Percentiles rank a stretch among this genome's conserved stretches.
phyloP scores from a whole-genome alignment of 768 basidiomycete genomes.

The Rhodosporidiobolus sp. region DNA sequence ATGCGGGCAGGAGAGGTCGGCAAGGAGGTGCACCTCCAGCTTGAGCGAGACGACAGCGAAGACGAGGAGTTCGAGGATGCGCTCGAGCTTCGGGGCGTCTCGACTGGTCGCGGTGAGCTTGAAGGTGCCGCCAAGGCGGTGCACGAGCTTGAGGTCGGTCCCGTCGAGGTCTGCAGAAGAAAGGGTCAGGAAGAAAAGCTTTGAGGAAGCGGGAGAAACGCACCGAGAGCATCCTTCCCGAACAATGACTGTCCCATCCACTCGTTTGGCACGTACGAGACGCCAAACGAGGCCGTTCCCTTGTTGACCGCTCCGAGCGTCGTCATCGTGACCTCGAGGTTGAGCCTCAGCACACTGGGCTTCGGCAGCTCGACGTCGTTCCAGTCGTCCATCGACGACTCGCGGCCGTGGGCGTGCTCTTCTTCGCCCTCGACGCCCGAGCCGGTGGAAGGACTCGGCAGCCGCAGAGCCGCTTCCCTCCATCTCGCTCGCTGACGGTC shows the following conservation, averaged over 20 bases:
- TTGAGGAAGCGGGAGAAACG: not conserved
- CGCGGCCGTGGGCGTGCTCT: not conserved
- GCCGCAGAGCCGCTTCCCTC: slow-evolving; percentile 11
- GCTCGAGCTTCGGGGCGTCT: slow-evolving; percentile 16
- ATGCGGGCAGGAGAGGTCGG: slow-evolving; percentile 27
- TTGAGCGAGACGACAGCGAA: slow-evolving; percentile 34
- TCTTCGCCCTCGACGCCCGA: not conserved
- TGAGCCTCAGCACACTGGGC: not conserved
- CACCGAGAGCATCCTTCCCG: slow-evolving; percentile 7
- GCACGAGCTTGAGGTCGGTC: slow-evolving; percentile 18
- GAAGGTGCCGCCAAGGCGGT: slow-evolving; percentile 31
- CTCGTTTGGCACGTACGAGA: not conserved
- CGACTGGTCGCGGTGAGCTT: slow-evolving; percentile 22
- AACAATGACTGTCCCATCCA: slow-evolving; percentile 15
- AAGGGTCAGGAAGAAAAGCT: no score
- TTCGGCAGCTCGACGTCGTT: slow-evolving; percentile 12
- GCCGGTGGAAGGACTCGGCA: not conserved
- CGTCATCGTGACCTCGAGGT: slow-evolving; percentile 12
- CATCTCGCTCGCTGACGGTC: not conserved
- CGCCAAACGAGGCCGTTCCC: not conserved
- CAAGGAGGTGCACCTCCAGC: slow-evolving; percentile 35
- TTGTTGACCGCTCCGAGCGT: slow-evolving; percentile 11
- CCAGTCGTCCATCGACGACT: slow-evolving; percentile 17
- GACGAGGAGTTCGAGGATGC: slow-evolving; percentile 30
- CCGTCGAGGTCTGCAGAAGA: not conserved